Conservation (phyloP, 2,329 filamentous ascomycete species). For the Fonsecaea nubica region DNA sequence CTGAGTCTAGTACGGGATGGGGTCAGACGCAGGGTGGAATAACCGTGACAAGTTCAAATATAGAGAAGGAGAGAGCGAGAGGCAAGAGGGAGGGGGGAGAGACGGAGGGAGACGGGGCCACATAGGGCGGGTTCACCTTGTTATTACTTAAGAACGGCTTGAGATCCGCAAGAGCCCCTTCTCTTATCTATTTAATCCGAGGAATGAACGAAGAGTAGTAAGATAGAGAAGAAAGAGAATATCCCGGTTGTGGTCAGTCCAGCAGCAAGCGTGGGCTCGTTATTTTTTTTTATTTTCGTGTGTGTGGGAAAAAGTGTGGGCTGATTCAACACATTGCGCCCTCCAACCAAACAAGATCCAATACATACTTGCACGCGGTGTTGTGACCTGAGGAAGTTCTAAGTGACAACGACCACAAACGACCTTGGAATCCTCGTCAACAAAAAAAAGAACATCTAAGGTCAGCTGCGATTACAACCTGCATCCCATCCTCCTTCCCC, state of each 20-base stretch:
- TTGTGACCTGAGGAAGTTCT: not conserved
- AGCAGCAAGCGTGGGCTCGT: not conserved
- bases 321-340: not conserved
- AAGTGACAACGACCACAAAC: too few species aligned
- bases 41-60: not conserved
- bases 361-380: not conserved
- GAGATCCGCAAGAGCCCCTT: not conserved
- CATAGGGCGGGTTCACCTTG: not conserved
- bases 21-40: not conserved
- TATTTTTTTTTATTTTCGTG: too few species aligned
- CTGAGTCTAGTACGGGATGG: not conserved
- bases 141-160: conserved; percentile 9
- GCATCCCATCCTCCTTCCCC: too few species aligned
- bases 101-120: not conserved
- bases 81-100: not conserved
- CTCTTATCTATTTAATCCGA: not conserved
- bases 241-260: conserved; percentile 5
- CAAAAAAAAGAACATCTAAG: not conserved
- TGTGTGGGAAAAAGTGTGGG: too few species aligned
- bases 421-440: not conserved
- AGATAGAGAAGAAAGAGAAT: not conserved
- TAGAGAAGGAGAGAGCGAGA: not conserved
- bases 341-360: not conserved
- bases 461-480: not conserved
- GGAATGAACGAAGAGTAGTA: too few species aligned